These are phyloP conservation scores for Russula foetens DNA, from an alignment of 768 basidiomycete species.

Conservation along the genomic window DNA sequence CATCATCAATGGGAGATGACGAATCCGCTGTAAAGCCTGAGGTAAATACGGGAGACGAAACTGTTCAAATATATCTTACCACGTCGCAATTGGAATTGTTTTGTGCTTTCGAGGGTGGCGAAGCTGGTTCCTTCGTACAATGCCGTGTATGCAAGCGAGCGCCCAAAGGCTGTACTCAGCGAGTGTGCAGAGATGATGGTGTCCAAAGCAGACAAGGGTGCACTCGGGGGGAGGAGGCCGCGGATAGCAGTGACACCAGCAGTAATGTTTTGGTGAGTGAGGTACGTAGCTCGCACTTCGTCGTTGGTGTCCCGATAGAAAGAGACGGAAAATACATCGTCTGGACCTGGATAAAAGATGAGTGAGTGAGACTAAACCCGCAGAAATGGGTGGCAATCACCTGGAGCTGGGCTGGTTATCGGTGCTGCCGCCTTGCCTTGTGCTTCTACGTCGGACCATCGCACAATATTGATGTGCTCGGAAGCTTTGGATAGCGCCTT, in stretches of 20 bases:
- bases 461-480: slow-evolving; percentile 46
- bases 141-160: slow-evolving; percentile 74
- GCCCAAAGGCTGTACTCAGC: slow-evolving; percentile 68
- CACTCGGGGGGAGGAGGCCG: slow-evolving; percentile 65
- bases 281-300: slow-evolving; percentile 48
- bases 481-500: slow-evolving; percentile 40
- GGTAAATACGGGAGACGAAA: neutral
- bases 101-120: slow-evolving; percentile 51
- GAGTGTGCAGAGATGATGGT: slow-evolving; percentile 70
- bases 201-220: slow-evolving; percentile 61
- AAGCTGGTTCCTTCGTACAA: slow-evolving; percentile 69
- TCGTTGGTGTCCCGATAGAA: slow-evolving; percentile 51
- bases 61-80: slow-evolving; percentile 26
- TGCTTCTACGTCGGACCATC: slow-evolving; percentile 65
- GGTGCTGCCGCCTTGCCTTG: slow-evolving; percentile 47
- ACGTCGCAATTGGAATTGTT: slow-evolving; percentile 39
- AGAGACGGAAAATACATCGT: slow-evolving; percentile 59
- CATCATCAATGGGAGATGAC: slow-evolving; percentile 37
- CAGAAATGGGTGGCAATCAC: slow-evolving; percentile 32
- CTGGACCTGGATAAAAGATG: slow-evolving; percentile 35
- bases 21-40: neutral
- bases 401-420: slow-evolving; percentile 36
- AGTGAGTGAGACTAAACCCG: neutral
- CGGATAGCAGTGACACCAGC: slow-evolving; percentile 81
- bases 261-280: slow-evolving; percentile 81